A percentile compares a stretch with the other conserved stretches of the same genome.
These are phyloP conservation scores for Colletotrichum gloeosporioides DNA, from an alignment of 2,329 filamentous ascomycete genomes.

Conservation along the genomic window DNA sequence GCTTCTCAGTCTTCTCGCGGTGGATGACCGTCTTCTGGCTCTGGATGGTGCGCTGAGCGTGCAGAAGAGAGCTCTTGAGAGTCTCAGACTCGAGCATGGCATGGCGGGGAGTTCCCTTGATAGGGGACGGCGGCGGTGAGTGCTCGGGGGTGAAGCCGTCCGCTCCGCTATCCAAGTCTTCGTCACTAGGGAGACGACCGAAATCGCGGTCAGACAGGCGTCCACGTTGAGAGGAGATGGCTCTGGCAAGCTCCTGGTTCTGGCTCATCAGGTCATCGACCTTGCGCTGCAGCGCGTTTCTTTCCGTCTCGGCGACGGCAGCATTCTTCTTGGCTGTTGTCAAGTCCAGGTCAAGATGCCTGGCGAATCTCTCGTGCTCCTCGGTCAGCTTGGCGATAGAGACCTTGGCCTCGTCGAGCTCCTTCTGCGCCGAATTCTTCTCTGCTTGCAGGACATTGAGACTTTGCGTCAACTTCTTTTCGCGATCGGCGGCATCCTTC, in stretches of 20 bases:
- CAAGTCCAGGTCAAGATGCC: conserved; percentile 88
- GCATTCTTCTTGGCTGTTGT: conserved; percentile 83
- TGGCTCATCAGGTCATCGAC: conserved; percentile 87
- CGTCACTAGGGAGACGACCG: conserved; percentile 62
- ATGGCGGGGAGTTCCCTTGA: conserved; percentile 90
- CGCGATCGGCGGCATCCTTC: conserved; percentile 80
- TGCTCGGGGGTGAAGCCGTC: conserved; percentile 83
- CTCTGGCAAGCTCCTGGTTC: conserved; percentile 89
- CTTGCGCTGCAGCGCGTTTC: conserved; percentile 78
- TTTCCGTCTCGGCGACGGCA: conserved; percentile 79
- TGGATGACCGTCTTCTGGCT: conserved; percentile 94
- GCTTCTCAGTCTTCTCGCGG: conserved; percentile 97
- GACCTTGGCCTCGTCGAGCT: conserved; percentile 89
- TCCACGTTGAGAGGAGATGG: conserved; percentile 76
- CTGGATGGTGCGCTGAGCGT: conserved; percentile 96
- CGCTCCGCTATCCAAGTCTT: conserved; percentile 67
- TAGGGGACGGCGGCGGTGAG: conserved; percentile 87
- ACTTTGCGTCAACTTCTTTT: conserved; percentile 79
- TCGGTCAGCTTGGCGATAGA: conserved; percentile 80
- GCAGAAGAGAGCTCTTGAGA: conserved; percentile 88
- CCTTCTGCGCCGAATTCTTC: conserved; percentile 79
- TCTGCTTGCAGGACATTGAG: conserved; percentile 75
- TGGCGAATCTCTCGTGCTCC: conserved; percentile 77
- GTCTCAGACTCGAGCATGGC: conserved; percentile 95
- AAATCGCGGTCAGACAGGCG: conserved; percentile 70